Evolutionary conservation across 169 alveolate species (phyloP).

Genomic region (Plasmodium berghei): DNA sequence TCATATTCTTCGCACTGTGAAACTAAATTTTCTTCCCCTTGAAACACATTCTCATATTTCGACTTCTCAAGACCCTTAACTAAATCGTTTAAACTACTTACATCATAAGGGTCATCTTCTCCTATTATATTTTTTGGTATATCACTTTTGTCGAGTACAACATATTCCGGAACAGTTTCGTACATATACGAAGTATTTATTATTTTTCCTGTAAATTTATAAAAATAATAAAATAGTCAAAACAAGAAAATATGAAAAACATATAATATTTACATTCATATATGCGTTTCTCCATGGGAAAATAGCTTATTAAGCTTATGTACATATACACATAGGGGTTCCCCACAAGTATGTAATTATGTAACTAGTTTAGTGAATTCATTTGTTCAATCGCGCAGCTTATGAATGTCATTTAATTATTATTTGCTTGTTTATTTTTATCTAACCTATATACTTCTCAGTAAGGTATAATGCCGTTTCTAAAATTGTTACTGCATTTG

Average conservation of each 20-base stretch:
- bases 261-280: too few relatives aligned
- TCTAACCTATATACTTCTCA: slow-evolving; percentile 53
- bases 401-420: too few relatives aligned
- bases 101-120: neutral
- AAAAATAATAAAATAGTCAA: neutral
- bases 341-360: too few relatives aligned
- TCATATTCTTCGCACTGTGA: slow-evolving; percentile 36
- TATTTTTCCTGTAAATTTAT: slow-evolving; percentile 24
- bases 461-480: slow-evolving; percentile 51
- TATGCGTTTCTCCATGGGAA: too few relatives aligned
- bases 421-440: too few relatives aligned
- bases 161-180: slow-evolving; percentile 59
- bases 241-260: too few relatives aligned
- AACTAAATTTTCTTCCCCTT: slow-evolving; percentile 20
- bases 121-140: neutral
- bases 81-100: slow-evolving; percentile 19
- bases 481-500: slow-evolving; percentile 27
- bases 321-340: too few relatives aligned
- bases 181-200: slow-evolving; percentile 52
- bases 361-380: too few relatives aligned
- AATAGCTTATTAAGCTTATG: too few relatives aligned
- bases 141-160: slow-evolving; percentile 22
- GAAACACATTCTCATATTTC: slow-evolving; percentile 10
- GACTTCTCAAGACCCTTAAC: slow-evolving; percentile 6
- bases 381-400: too few relatives aligned